Base-by-base conservation (phyloP, 225 moss, liverwort and hornwort species). In the Lunularia cruciata region DNA sequence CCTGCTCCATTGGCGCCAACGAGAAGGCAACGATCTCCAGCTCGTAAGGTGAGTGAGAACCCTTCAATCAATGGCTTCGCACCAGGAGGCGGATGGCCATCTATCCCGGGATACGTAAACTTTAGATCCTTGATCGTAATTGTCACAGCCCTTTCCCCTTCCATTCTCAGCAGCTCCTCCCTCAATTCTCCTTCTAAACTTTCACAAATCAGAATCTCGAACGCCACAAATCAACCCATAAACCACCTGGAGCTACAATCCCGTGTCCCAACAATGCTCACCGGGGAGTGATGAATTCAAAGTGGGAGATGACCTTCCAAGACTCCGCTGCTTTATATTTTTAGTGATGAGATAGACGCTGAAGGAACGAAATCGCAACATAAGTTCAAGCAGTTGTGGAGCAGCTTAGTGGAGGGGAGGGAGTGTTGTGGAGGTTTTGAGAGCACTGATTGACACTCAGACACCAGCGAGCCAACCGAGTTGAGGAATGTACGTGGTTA, bases 1-100 rank as follows among this genome's bases (percentile, higher is more conserved):
- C 95, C 95, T 75, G 96, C 96, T 82, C 96, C 96, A 58, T 98
- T 98, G 14, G 96, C 92, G 48, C 96, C 96, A 1, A 98, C 92
- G 28, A 98, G 90, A 47, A 98, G 92, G 75, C 96, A 98, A 31
- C 96, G 89, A 33, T 90, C 83, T 32, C 96, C 96, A 33, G 85
- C 89, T 67, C 84, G 83, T 76, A 98, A 76, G 1, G 89, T 88
- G 63, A 98, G 90, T 8, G 70, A 79, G 69, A 98, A 98, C 39
- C 82, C 83, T 48, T 83, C 57, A 46, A 98, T 98, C 76, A 98
- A 75, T 52, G 92, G 93, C 77, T 86, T 88, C 20, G 86, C 86
- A 14, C 90, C 95, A 19, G 88, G 83, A 19, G 95, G 95, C 9
- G 92, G 88, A 73, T 89, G 85, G 54, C 95, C 95, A 45, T 98